Evolutionary conservation across 805 yeast species (phyloP), one percentile per base, ranked within the genome.

Genomic region (Isabelozyma pseudorhagii): DNA sequence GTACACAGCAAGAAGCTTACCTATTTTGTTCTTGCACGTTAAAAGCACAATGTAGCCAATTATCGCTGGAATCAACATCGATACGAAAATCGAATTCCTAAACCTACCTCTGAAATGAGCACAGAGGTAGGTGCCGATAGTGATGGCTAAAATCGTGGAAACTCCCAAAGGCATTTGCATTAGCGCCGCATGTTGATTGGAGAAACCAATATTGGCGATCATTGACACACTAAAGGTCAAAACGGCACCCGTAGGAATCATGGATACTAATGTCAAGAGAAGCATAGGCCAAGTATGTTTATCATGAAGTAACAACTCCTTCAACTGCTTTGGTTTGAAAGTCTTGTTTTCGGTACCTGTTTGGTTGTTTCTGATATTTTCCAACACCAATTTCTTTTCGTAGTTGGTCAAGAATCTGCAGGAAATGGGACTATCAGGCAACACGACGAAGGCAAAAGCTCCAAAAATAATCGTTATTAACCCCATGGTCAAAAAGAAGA

Each of bases 151-250:
- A 25, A 71, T 61, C 9, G 71, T 78, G 34, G 79, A 72, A 5
- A 79, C 73, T 55, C 87, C 85, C 39, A 80, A 77, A 3, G 87
- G 87, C 69, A 80, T 72, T 60, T 82, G 85, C 56, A 79, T 62
- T 29, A 79, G 59, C 1, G 83, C 79, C 5, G 82, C 70, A 46
- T 72, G 58, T 48, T 75, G 66, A 42, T 57, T 60, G 45, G 70
- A 68, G 54, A 77, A 80, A 3, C 84, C 84, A 56, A 80, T 78
- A 8, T 81, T 69, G 8, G 67, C 64, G n/a, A 81, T 80, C 41
- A 80, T 77, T 0, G 82, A 75, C 8, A 74, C 77, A 42, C 82
- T 77, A 54, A 80, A 81, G 1, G 82, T 75, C 43, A 80, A 78
- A 18, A 80, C 70, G 4, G 81, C 78, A 42, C 82, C 81, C 1